Evolutionary conservation across 495 filamentous ascomycete genomes (phyloP).

Genomic region (Glonium stellatum): DNA sequence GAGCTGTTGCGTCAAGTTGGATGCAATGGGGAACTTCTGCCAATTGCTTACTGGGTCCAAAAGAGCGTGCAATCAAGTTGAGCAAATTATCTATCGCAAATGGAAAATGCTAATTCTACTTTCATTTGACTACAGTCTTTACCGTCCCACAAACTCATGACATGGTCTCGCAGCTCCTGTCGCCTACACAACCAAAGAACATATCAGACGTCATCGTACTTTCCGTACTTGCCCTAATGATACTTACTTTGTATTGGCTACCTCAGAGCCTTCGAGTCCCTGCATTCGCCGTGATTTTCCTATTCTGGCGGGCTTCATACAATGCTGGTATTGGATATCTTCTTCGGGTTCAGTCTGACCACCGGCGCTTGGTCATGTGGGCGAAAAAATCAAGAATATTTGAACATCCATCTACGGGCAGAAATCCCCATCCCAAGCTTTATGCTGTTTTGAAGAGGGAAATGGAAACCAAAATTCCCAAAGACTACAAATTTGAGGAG

Average conservation of each 20-base stretch:
- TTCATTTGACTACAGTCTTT: conserved; percentile 57
- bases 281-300: conserved; percentile 69
- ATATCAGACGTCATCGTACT: conserved; percentile 76
- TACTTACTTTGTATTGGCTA: conserved; percentile 62
- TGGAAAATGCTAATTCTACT: conserved; percentile 1
- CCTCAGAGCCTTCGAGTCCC: conserved; percentile 61
- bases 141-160: conserved; percentile 94
- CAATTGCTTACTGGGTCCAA: background rate
- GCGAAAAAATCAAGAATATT: conserved; percentile 79
- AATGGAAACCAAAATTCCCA: conserved; percentile 86
- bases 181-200: conserved; percentile 93
- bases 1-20: background rate
- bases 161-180: conserved; percentile 96
- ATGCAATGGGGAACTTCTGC: background rate
- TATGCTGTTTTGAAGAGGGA: conserved; percentile 80
- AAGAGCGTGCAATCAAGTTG: background rate
- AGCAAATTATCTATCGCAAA: background rate
- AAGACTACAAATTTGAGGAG: conserved; percentile 88
- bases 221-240: conserved; percentile 67
- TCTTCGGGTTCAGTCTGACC: conserved; percentile 80
- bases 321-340: conserved; percentile 91
- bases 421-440: conserved; percentile 71
- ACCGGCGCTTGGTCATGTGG: conserved; percentile 80
- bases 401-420: conserved; percentile 68
- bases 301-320: conserved; percentile 89